phyloP scores from a whole-genome alignment of 805 yeast species.

The Saturnispora sekii region DNA sequence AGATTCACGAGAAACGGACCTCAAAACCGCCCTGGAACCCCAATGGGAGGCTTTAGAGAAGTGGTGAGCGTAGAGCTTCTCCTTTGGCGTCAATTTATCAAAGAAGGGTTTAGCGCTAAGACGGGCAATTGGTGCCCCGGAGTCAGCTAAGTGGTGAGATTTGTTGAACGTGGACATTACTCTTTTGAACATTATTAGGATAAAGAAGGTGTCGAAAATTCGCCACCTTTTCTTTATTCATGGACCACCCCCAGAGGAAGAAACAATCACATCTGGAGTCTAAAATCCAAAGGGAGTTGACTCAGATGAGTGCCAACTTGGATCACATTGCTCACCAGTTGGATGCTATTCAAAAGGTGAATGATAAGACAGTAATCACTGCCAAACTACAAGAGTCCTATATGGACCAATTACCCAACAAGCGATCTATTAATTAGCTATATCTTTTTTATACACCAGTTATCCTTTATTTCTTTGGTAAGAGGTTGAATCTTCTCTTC shows the following conservation, averaged over 20 bases:
- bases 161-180: constrained; percentile 12
- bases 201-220: not conserved
- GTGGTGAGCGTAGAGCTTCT: constrained; percentile 72
- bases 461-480: constrained; percentile 48
- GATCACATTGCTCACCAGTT: not conserved
- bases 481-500: constrained; percentile 83
- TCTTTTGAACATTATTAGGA: constrained; percentile 1
- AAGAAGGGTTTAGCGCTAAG: constrained; percentile 63
- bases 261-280: not conserved
- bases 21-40: constrained; percentile 70
- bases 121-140: constrained; percentile 60
- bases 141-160: constrained; percentile 40
- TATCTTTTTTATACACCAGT: not conserved
- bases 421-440: not conserved
- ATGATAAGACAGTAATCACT: constrained; percentile 4
- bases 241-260: constrained; percentile 3
- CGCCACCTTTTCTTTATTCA: constrained; percentile 3
- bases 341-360: constrained; percentile 1
- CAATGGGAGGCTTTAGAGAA: constrained; percentile 76
- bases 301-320: not conserved
- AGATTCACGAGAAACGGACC: constrained; percentile 78
- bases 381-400: constrained; percentile 6
- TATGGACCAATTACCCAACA: not conserved
- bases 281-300: not conserved
- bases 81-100: constrained; percentile 47